phyloP scores from a whole-genome alignment of 2,329 filamentous ascomycete genomes.

The Diaporthe humulicola region DNA sequence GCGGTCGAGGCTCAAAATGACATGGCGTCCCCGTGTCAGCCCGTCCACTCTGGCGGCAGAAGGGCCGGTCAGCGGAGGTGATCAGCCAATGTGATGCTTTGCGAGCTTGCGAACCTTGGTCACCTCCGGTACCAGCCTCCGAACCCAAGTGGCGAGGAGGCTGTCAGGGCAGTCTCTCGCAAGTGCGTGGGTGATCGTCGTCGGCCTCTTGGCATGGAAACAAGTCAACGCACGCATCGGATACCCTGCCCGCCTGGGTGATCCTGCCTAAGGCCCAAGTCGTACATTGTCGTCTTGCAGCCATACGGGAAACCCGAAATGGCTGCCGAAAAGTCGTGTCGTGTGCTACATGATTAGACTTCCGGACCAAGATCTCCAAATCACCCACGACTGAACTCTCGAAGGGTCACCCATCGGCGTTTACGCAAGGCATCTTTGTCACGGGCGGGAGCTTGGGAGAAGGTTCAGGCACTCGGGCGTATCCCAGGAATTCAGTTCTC shows the following conservation, averaged over 20 bases:
- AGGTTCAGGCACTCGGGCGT: slow-evolving; percentile 23
- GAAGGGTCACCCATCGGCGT: slow-evolving; percentile 24
- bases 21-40: neutral
- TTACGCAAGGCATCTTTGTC: slow-evolving; percentile 16
- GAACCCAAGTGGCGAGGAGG: neutral
- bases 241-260: neutral
- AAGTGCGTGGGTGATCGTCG: slow-evolving; percentile 8
- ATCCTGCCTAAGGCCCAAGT: slow-evolving; percentile 4
- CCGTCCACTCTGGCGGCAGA: neutral
- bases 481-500: slow-evolving; percentile 19
- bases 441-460: neutral
- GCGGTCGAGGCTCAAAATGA: slow-evolving; percentile 4
- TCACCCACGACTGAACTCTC: slow-evolving; percentile 2
- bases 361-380: slow-evolving; percentile 10
- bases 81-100: slow-evolving; percentile 6
- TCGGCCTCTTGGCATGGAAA: slow-evolving; percentile 31
- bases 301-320: slow-evolving; percentile 4
- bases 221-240: slow-evolving; percentile 5
- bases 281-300: neutral
- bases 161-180: neutral
- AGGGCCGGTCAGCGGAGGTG: neutral
- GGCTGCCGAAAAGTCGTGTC: neutral
- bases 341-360: slow-evolving; percentile 17
- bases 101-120: slow-evolving; percentile 5
- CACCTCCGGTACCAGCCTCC: slow-evolving; percentile 3